Evolutionary conservation across 305 asterid species (phyloP).

Genomic region (Fraxinus velutina): DNA sequence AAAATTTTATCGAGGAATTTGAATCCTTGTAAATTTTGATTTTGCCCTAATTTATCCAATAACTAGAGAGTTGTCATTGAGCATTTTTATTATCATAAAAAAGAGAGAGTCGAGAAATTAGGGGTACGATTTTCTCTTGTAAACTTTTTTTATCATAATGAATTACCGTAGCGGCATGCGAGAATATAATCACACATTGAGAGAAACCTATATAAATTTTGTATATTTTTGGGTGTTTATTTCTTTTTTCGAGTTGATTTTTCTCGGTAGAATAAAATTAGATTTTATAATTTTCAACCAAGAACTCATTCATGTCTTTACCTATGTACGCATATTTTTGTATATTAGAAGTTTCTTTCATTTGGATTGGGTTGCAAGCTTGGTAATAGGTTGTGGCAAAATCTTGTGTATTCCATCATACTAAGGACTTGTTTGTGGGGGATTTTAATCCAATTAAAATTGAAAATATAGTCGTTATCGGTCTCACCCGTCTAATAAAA

Average conservation of each 20-base stretch:
- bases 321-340: background rate
- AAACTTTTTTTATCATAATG: no score
- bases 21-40: background rate
- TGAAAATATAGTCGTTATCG: no score
- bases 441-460: no score
- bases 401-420: background rate
- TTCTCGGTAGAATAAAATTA: background rate
- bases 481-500: no score
- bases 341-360: background rate
- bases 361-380: background rate
- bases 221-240: background rate
- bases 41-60: no score
- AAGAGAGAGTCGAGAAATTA: background rate
- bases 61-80: background rate
- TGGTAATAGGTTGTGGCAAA: background rate
- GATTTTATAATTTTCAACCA: background rate
- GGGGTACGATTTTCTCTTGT: background rate
- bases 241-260: no score
- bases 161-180: fast-evolving
- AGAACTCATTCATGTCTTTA: background rate
- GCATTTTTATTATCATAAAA: no score
- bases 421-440: no score
- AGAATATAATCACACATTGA: background rate
- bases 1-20: background rate
- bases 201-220: no score